Evolutionary conservation across 768 basidiomycete genomes (phyloP).

Genomic region (Tulasnella sp.): DNA sequence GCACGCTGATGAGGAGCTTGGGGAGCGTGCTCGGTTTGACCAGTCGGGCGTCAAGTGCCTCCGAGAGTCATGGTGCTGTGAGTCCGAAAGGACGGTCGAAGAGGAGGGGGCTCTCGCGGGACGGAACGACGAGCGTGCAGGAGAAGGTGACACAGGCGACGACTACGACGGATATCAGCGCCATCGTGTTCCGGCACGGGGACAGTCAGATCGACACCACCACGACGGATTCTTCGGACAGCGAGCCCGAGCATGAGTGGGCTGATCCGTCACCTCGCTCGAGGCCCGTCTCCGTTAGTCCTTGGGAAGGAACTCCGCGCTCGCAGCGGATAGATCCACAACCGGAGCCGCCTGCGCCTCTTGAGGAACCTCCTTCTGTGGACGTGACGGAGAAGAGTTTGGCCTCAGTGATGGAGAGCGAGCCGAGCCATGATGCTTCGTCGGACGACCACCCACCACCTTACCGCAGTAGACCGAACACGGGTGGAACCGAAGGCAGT

Average conservation of each 20-base stretch:
- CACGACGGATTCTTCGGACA: not conserved
- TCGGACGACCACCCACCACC: not conserved
- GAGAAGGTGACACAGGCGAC: not conserved
- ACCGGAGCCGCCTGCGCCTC: not conserved
- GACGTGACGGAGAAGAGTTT: not conserved
- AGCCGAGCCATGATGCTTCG: not conserved
- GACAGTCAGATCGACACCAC: not conserved
- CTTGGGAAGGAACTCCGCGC: not conserved
- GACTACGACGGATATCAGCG: not conserved
- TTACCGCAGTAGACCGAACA: not conserved
- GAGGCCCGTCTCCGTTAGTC: not conserved
- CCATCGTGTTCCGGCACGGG: not conserved
- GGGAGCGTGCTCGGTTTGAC: not conserved
- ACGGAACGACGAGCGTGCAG: not conserved
- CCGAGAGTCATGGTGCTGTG: no score
- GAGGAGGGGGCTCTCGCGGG: not conserved
- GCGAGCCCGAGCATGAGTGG: not conserved
- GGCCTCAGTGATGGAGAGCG: not conserved
- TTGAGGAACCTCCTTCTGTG: not conserved
- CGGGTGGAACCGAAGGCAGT: not conserved
- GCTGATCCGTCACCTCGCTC: not conserved
- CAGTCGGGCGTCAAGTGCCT: not conserved
- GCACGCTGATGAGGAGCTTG: not conserved
- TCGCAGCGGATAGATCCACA: not conserved
- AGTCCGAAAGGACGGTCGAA: not conserved